Evolutionary conservation across 1,139 yeast genomes (phyloP).

Genomic region (Pichia inconspicua): DNA sequence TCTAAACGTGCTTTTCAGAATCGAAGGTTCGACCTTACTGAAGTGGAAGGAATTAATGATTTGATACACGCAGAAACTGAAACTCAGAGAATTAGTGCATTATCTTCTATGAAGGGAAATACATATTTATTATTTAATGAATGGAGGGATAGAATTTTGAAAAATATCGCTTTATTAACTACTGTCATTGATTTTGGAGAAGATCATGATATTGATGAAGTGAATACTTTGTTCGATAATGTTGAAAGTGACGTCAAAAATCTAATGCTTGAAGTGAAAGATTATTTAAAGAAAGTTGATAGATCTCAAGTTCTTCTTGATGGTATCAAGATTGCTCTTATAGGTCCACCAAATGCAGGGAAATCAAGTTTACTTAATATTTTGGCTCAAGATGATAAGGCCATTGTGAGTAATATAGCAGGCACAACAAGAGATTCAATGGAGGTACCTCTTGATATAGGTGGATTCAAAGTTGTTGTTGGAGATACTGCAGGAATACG

Average conservation of each 20-base stretch:
- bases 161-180: conserved; percentile 66
- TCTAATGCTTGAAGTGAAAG: conserved; percentile 39
- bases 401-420: conserved; percentile 84
- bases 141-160: conserved; percentile 66
- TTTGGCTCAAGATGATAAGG: conserved; percentile 72
- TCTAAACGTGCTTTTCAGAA: conserved; percentile 58
- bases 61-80: conserved; percentile 94
- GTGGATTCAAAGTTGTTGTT: conserved; percentile 74
- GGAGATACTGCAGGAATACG: conserved; percentile 96
- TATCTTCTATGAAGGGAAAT: conserved; percentile 65
- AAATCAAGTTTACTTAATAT: conserved; percentile 77
- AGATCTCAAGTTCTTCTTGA: conserved; percentile 58
- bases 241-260: conserved; percentile 39
- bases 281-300: conserved; percentile 44
- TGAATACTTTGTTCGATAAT: conserved; percentile 37
- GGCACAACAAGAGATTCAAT: conserved; percentile 93
- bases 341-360: conserved; percentile 97
- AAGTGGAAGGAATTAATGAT: conserved; percentile 84
- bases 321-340: conserved; percentile 66
- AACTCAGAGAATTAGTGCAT: conserved; percentile 68
- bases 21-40: conserved; percentile 53
- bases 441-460: conserved; percentile 72
- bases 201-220: conserved; percentile 72
- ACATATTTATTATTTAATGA: conserved; percentile 43
- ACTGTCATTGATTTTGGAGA: conserved; percentile 97